These are phyloP conservation scores for Coriolopsis trogii DNA, from an alignment of 1,284 basidiomycete species.

Conservation along the genomic window DNA sequence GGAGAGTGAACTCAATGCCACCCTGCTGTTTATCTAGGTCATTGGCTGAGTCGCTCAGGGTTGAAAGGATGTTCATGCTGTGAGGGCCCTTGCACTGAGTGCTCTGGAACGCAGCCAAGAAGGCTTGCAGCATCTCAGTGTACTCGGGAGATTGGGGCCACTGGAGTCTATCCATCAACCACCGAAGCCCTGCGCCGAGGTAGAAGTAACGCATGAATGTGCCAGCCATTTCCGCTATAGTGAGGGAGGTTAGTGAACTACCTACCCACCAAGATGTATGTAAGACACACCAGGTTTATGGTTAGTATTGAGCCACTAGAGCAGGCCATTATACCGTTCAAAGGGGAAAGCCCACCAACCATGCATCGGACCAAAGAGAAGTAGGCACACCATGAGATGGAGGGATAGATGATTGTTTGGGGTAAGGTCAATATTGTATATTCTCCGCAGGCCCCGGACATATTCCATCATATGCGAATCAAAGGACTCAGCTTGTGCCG, in stretches of 20 bases:
- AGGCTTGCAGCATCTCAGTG: not conserved
- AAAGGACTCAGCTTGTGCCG: conserved; percentile 12
- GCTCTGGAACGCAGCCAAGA: not conserved
- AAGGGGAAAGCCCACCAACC: conserved; percentile 29
- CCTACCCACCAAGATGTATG: not conserved
- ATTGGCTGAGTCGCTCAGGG: not conserved
- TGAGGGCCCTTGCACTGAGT: not conserved
- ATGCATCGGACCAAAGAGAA: conserved; percentile 38
- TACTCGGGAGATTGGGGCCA: conserved; percentile 3
- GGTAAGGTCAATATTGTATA: conserved; percentile 34
- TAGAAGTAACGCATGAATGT: conserved; percentile 18
- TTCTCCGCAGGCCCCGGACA: conserved; percentile 26
- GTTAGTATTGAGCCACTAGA: conserved; percentile 14
- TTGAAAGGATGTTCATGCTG: not conserved
- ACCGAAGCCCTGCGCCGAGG: conserved; percentile 7
- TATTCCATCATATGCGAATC: conserved; percentile 36
- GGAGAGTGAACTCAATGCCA: no score
- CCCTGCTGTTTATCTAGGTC: not conserved
- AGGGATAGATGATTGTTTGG: conserved; percentile 44
- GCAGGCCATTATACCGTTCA: conserved; percentile 22
- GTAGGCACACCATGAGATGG: conserved; percentile 34
- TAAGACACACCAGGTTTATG: not conserved
- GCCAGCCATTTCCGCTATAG: conserved; percentile 9
- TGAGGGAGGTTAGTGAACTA: not conserved
- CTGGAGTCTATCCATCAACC: not conserved